Conservation (phyloP, 1,139 yeast genomes). For the Protomyces pachydermus region DNA sequence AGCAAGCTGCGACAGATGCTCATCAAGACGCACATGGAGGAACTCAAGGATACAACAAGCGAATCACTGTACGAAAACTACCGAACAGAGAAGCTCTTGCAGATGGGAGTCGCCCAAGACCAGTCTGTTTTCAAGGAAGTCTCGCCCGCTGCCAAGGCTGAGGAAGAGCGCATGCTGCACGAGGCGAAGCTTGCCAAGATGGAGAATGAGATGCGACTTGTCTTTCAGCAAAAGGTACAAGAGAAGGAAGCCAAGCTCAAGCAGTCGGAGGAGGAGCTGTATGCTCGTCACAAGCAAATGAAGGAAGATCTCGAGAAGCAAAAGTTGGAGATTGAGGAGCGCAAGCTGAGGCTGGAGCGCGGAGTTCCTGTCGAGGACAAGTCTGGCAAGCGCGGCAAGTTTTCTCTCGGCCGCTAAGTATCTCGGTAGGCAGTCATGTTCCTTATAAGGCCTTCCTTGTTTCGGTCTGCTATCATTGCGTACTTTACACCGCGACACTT, state of each 20-base stretch:
- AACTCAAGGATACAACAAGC: slow-evolving; percentile 80
- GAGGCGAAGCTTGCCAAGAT: slow-evolving; percentile 90
- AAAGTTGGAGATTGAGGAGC: slow-evolving; percentile 82
- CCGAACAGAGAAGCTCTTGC: slow-evolving; percentile 73
- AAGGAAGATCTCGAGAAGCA: slow-evolving; percentile 88
- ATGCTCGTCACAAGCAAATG: slow-evolving; percentile 94
- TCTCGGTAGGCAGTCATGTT: too few species aligned
- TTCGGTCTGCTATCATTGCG: too few species aligned
- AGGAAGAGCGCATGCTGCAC: slow-evolving; percentile 87
- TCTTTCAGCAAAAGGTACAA: slow-evolving; percentile 91
- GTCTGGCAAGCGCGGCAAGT: slow-evolving; percentile 49
- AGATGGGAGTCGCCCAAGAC: slow-evolving; percentile 91
- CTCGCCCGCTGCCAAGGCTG: slow-evolving; percentile 87
- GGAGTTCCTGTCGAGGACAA: slow-evolving; percentile 53
- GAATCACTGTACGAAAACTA: slow-evolving; percentile 78
- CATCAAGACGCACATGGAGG: slow-evolving; percentile 69
- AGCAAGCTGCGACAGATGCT: slow-evolving; percentile 83
- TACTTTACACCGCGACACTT: too few species aligned
- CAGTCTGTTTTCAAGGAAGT: slow-evolving; percentile 84
- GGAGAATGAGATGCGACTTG: slow-evolving; percentile 95
- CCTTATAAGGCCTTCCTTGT: too few species aligned
- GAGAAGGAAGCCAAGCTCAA: slow-evolving; percentile 97
- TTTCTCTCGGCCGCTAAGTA: slow-evolving; percentile 19
- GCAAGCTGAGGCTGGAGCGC: slow-evolving; percentile 77
- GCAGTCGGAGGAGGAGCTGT: slow-evolving; percentile 94